Conservation (phyloP, 202 grass and related monocot species). For the Cymbopogon flexuosus region DNA sequence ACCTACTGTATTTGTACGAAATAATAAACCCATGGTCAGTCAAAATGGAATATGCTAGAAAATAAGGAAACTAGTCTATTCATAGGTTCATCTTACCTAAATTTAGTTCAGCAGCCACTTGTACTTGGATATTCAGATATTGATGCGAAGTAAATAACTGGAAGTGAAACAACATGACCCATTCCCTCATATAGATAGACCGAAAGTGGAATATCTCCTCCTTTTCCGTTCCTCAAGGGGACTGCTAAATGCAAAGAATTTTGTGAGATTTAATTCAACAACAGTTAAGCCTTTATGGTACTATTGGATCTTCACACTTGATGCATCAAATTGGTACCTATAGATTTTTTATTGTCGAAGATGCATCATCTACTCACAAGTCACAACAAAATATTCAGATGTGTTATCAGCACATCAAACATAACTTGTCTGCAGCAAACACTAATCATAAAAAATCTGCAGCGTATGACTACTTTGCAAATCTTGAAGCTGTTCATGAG, state of each 20-base stretch:
- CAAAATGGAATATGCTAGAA: background rate
- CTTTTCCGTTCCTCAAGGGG: background rate
- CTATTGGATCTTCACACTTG: background rate
- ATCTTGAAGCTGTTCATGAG: background rate
- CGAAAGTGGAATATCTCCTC: background rate
- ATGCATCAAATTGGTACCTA: background rate
- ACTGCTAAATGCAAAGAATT: background rate
- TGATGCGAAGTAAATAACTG: background rate
- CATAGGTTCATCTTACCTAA: background rate
- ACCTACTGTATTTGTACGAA: background rate
- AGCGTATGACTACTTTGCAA: background rate
- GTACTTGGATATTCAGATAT: background rate
- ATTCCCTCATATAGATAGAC: background rate
- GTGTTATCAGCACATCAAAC: background rate
- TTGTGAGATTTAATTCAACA: background rate
- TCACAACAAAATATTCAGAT: background rate
- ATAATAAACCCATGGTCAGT: background rate
- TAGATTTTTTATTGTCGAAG: background rate
- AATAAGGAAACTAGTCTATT: background rate
- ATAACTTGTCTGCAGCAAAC: background rate
- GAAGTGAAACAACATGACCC: background rate
- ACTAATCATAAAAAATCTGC: background rate
- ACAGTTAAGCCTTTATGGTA: background rate
- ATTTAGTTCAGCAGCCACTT: background rate
- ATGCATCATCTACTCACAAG: background rate